Evolutionary conservation across 1,284 basidiomycete species (phyloP).

Genomic region (Earliella scabrosa): DNA sequence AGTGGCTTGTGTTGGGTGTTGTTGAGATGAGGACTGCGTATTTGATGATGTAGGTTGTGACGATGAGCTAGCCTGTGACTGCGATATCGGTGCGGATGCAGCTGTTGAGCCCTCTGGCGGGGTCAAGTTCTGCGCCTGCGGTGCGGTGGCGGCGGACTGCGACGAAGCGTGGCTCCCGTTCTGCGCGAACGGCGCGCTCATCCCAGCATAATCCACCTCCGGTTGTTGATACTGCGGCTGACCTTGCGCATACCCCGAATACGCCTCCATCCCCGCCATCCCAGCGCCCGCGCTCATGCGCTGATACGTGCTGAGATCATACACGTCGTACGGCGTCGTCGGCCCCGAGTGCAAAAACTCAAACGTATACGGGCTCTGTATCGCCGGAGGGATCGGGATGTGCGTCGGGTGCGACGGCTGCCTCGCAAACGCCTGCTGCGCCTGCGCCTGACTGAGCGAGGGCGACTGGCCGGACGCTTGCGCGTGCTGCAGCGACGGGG

Average conservation of each 20-base stretch:
- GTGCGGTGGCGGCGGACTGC: not conserved
- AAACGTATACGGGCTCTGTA: slow-evolving; percentile 33
- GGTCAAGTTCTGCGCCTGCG: slow-evolving; percentile 5
- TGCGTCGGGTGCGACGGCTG: slow-evolving; percentile 28
- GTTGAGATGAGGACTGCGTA: slow-evolving; percentile 1
- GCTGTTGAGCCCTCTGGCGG: not conserved
- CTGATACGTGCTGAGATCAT: slow-evolving; percentile 28
- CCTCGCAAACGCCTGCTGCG: slow-evolving; percentile 3
- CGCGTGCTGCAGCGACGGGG: slow-evolving; percentile 10
- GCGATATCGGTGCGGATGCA: not conserved
- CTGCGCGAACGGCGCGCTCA: not conserved
- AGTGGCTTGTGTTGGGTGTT: not conserved
- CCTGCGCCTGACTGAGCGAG: not conserved
- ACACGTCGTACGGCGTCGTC: slow-evolving; percentile 46
- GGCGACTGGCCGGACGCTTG: slow-evolving; percentile 10
- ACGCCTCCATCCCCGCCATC: slow-evolving; percentile 1
- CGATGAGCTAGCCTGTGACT: slow-evolving; percentile 1
- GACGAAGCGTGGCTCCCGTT: not conserved
- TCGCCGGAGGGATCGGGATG: slow-evolving; percentile 35
- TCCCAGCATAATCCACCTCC: not conserved
- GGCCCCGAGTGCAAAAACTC: slow-evolving; percentile 43
- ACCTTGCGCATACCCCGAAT: not conserved
- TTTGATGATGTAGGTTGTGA: slow-evolving; percentile 6
- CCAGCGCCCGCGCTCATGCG: slow-evolving; percentile 22
- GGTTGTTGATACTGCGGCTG: not conserved